Percentiles rank a stretch among this genome's conserved stretches.
phyloP scores from a whole-genome alignment of 495 filamentous ascomycete species.

The Aspergillus homomorphus region DNA sequence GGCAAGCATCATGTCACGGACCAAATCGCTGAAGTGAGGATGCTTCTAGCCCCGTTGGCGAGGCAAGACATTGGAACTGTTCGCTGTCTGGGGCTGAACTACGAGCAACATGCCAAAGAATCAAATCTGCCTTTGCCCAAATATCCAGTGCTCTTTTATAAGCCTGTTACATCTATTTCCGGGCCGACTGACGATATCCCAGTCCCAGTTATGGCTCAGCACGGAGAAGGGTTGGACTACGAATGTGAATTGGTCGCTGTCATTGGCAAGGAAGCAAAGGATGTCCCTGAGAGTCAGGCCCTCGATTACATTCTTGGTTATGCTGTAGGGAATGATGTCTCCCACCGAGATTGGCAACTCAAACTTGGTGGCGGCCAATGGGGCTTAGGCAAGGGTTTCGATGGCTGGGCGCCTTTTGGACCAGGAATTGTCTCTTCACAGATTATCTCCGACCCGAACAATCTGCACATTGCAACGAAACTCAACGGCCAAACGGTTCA shows the following conservation, averaged over 20 bases:
- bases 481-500: slow-evolving; percentile 73
- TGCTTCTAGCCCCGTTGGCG: slow-evolving; percentile 67
- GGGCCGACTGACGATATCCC: slow-evolving; percentile 71
- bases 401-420: slow-evolving; percentile 85
- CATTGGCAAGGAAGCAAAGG: slow-evolving; percentile 67
- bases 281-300: slow-evolving; percentile 65
- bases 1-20: slow-evolving; percentile 68
- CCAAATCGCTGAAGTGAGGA: slow-evolving; percentile 59
- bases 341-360: slow-evolving; percentile 81
- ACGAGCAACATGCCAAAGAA: slow-evolving; percentile 77
- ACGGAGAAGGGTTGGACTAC: slow-evolving; percentile 68
- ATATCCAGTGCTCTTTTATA: slow-evolving; percentile 80
- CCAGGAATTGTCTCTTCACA: slow-evolving; percentile 69
- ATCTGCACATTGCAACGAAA: slow-evolving; percentile 60
- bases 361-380: slow-evolving; percentile 77
- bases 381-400: slow-evolving; percentile 79
- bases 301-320: slow-evolving; percentile 78
- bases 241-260: slow-evolving; percentile 80
- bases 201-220: slow-evolving; percentile 56
- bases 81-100: slow-evolving; percentile 79
- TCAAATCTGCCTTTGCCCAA: slow-evolving; percentile 70
- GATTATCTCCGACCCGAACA: slow-evolving; percentile 69
- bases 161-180: slow-evolving; percentile 68
- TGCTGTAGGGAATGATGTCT: slow-evolving; percentile 78
- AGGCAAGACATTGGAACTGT: slow-evolving; percentile 68